Base-by-base conservation (phyloP, 768 basidiomycete species). In the Suillus subalutaceus region DNA sequence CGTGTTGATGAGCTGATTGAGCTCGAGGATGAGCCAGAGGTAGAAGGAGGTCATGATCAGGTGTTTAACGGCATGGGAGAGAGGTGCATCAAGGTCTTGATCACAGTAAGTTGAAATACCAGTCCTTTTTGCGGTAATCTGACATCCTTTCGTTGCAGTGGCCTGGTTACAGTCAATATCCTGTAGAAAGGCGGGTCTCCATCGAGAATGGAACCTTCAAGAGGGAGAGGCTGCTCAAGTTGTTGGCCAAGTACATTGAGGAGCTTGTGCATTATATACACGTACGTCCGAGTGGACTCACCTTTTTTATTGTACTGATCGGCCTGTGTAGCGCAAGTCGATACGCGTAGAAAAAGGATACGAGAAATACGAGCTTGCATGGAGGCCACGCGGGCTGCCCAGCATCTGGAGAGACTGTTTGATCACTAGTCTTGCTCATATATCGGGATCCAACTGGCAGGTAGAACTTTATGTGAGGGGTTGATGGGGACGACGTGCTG, bases 161-260 rank as follows among this genome's bases (percentile, higher is more conserved):
- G 85, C 83, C 85, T 7, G 84, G 85, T 1, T 85, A 85, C 72
- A 74, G 74, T 26, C 60, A 67, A n/a, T 70, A 77, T 57, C 75
- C 80, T 0, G 73, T 77, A 38, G 75, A 80, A 70, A 81, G 79
- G 67, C 79, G 81, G 6, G 67, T 83, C 61, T 68, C 70, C 26
- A 78, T 80, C 23, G 75, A 77, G 38, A 71, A 72, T 26, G 76
- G 74, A n/a, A 67, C 52, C n/a, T 71, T 80, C 50, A 78, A 78
- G 4, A 70, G 78, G 9, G 70, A 73, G 32, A 65, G 71, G 41
- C 41, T 84, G 58, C 68, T 83, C 16, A 65, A 75, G 60, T 46
- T 72, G 6, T 67, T 81, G 15, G 78, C 76, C 1, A 67, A 72
- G 30, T 67, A 74, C 6, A 66, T 84, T 8, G 53, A 74, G n/a